These are phyloP conservation scores for Coniferiporia weirii DNA, from an alignment of 1,284 basidiomycete species.

Conservation along the genomic window DNA sequence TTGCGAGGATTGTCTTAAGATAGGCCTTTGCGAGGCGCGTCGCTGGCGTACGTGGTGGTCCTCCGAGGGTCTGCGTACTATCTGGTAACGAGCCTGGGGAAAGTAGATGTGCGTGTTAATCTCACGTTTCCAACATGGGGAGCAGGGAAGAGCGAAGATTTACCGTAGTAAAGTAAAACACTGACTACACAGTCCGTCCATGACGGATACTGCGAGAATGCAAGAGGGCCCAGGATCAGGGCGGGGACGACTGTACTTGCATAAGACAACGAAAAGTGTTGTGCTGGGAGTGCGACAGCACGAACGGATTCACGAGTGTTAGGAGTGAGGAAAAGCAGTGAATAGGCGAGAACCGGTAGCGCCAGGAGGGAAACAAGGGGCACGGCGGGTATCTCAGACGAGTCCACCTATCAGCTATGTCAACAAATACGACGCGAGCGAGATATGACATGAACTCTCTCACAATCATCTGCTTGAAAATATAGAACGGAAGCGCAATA, in stretches of 20 bases:
- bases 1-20: constrained; percentile 84
- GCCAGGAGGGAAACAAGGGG: constrained; percentile 49
- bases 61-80: constrained; percentile 36
- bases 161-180: constrained; percentile 55
- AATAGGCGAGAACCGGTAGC: constrained; percentile 55
- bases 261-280: constrained; percentile 52
- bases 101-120: not conserved
- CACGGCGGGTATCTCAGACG: constrained; percentile 36
- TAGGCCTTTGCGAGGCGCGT: constrained; percentile 65
- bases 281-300: constrained; percentile 42
- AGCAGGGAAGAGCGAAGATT: constrained; percentile 19
- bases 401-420: constrained; percentile 30
- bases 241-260: constrained; percentile 41
- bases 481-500: constrained; percentile 58
- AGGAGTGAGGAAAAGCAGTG: constrained; percentile 53
- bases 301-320: constrained; percentile 43
- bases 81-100: constrained; percentile 52
- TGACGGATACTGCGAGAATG: constrained; percentile 48
- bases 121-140: not conserved
- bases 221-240: constrained; percentile 43
- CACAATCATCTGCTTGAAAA: constrained; percentile 54
- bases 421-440: constrained; percentile 11
- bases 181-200: constrained; percentile 52
- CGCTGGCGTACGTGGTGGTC: constrained; percentile 47
- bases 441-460: constrained; percentile 25